Percentiles rank a stretch among this genome's conserved stretches.
These are phyloP conservation scores for Astraeus odoratus DNA, from an alignment of 768 basidiomycete genomes.

Conservation along the genomic window DNA sequence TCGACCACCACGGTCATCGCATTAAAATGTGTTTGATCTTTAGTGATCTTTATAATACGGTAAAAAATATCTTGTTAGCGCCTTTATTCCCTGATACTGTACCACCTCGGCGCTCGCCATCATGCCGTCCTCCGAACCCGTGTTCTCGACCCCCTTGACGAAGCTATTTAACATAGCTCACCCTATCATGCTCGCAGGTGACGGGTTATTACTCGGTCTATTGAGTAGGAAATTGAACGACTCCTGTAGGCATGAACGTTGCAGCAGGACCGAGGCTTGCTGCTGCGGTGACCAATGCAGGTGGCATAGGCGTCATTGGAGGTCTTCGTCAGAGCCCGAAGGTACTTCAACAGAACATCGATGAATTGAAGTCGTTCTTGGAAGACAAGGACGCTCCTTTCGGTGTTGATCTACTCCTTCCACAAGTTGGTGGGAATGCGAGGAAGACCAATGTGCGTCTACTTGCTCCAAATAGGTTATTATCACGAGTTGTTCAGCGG, in stretches of 20 bases:
- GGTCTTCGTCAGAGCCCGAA: constrained; percentile 70
- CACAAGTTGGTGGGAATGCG: constrained; percentile 75
- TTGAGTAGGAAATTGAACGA: neutral
- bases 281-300: constrained; percentile 88
- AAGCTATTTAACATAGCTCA: constrained; percentile 72
- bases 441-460: constrained; percentile 67
- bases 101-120: constrained; percentile 7
- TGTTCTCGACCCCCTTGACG: constrained; percentile 71
- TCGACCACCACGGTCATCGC: too few species aligned
- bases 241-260: constrained; percentile 57
- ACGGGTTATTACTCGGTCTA: neutral
- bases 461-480: neutral
- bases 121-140: constrained; percentile 61
- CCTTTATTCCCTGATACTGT: neutral
- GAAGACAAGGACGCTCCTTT: constrained; percentile 72
- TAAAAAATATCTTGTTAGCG: too few species aligned
- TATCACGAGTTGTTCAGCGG: neutral
- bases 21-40: too few species aligned
- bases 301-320: constrained; percentile 84
- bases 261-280: constrained; percentile 82
- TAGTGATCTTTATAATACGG: too few species aligned
- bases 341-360: constrained; percentile 57
- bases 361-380: constrained; percentile 67
- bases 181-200: constrained; percentile 78
- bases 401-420: constrained; percentile 78